These are phyloP conservation scores for Xylariaceae sp. DNA, from an alignment of 2,329 filamentous ascomycete genomes.

Conservation along the genomic window DNA sequence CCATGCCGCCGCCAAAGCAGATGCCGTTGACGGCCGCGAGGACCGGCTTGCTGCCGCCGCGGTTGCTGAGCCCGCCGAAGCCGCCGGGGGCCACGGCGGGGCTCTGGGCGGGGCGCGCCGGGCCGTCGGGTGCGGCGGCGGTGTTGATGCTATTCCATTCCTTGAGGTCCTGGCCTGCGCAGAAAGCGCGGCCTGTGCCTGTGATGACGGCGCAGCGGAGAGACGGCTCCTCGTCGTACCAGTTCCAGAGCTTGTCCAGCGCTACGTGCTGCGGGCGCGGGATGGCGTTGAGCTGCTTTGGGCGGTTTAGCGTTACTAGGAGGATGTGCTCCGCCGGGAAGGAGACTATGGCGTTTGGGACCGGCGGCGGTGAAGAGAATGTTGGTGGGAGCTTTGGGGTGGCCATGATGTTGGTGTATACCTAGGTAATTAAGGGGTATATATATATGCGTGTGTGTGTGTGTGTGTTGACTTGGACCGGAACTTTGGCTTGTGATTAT, in stretches of 20 bases:
- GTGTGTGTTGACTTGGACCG: no score
- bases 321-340: slow-evolving; percentile 54
- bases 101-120: slow-evolving; percentile 16
- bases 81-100: slow-evolving; percentile 43
- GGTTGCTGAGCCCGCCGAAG: slow-evolving; percentile 63
- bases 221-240: slow-evolving; percentile 59
- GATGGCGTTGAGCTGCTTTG: slow-evolving; percentile 56
- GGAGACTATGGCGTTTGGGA: slow-evolving; percentile 41
- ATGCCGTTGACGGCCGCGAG: slow-evolving; percentile 73
- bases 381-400: slow-evolving; percentile 24
- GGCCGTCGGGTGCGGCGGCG: slow-evolving; percentile 1
- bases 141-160: slow-evolving; percentile 49
- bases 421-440: no score
- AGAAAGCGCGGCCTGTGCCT: slow-evolving; percentile 61
- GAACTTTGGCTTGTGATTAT: no score
- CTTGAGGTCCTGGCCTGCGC: slow-evolving; percentile 64
- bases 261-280: slow-evolving; percentile 45
- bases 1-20: slow-evolving; percentile 71
- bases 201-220: slow-evolving; percentile 62
- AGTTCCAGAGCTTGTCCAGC: slow-evolving; percentile 49
- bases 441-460: no score
- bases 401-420: slow-evolving; percentile 17
- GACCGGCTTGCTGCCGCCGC: slow-evolving; percentile 67
- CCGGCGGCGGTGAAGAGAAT: slow-evolving; percentile 38
- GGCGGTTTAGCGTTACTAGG: slow-evolving; percentile 57